Base-by-base conservation (phyloP, 2,329 filamentous ascomycete genomes). In the Colletotrichum lupini region DNA sequence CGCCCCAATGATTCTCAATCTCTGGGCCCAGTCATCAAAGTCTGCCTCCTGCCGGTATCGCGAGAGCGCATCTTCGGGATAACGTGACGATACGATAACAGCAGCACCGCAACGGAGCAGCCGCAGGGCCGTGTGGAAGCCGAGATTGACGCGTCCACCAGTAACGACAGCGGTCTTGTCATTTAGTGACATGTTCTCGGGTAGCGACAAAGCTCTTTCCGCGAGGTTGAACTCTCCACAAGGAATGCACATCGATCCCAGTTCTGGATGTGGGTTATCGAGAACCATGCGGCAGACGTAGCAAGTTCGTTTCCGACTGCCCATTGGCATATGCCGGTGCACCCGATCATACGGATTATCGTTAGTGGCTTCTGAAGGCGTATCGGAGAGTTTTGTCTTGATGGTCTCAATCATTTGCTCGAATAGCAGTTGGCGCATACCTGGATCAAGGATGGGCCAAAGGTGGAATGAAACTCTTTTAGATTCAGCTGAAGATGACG, bases 61-160 rank as follows among this genome's bases (percentile, higher is more conserved):
- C 2, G 69, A 63, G 24, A 78, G 77, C 6, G 82, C 80, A 66
- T 83, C 82, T 8, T 75, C 74, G 9, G 81, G 82, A 60, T 83
- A 83, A 19, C 82, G 78, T 5, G 80, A 79, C 2, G 82, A 81
- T 1, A 80, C 80, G n/a, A 83, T 79, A 19, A 83, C 81, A 3
- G 68, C 70, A 2, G 80, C 80, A 16, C 82, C 81, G 62, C 81
- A 82, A 2, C 80, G 78, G 7, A 83, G 77, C 19, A 83, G 75
- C 14, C 81, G 77, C 5, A 82, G 75, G 6, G 79, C 79, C 8
- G 78, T 81, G 42, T 77, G 75, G 59, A 79, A 83, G 16, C 82
- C 82, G 14, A 83, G 76, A 55, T 82, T 82, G 30, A 82, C 76
- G 24, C 82, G 76, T 1, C 78, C 82, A 5, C 82, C 82, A 4